These are phyloP conservation scores for Arthrinium phaeospermum DNA, from an alignment of 2,329 filamentous ascomycete genomes.

Conservation along the genomic window DNA sequence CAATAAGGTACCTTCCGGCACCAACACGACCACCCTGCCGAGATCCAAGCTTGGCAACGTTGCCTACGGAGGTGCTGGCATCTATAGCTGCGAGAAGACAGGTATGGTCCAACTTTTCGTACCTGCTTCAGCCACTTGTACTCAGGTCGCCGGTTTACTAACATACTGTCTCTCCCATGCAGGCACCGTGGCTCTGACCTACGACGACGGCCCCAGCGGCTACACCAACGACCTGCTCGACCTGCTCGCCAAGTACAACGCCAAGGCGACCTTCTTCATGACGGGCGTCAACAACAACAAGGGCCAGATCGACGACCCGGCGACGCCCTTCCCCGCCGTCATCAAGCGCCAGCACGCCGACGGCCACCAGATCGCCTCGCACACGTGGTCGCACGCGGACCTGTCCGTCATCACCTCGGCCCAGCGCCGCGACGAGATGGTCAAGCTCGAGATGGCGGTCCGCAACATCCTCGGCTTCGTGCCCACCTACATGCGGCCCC, in stretches of 20 bases:
- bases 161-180: conserved; percentile 35
- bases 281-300: conserved; percentile 51
- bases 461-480: conserved; percentile 49
- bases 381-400: conserved; percentile 54
- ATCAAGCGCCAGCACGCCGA: conserved; percentile 50
- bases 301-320: conserved; percentile 41
- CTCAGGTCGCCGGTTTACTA: conserved; percentile 50
- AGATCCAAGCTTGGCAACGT: conserved; percentile 61
- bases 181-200: conserved; percentile 32
- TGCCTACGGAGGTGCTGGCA: conserved; percentile 51
- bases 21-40: conserved; percentile 57
- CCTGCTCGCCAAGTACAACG: conserved; percentile 24
- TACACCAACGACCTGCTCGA: conserved; percentile 30
- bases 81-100: conserved; percentile 46
- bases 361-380: conserved; percentile 54
- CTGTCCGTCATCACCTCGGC: conserved; percentile 41
- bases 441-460: conserved; percentile 52
- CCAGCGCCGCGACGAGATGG: conserved; percentile 47
- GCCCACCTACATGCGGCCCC: conserved; percentile 46
- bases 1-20: conserved; percentile 58
- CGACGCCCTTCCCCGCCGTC: conserved; percentile 39
- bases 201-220: conserved; percentile 33
- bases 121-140: conserved; percentile 39
- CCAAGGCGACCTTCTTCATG: conserved; percentile 34
- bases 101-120: conserved; percentile 34